A percentile compares a stretch with the other conserved stretches of the same genome.
phyloP scores from a whole-genome alignment of 2,329 filamentous ascomycete genomes.

The Arthroderma uncinatum region DNA sequence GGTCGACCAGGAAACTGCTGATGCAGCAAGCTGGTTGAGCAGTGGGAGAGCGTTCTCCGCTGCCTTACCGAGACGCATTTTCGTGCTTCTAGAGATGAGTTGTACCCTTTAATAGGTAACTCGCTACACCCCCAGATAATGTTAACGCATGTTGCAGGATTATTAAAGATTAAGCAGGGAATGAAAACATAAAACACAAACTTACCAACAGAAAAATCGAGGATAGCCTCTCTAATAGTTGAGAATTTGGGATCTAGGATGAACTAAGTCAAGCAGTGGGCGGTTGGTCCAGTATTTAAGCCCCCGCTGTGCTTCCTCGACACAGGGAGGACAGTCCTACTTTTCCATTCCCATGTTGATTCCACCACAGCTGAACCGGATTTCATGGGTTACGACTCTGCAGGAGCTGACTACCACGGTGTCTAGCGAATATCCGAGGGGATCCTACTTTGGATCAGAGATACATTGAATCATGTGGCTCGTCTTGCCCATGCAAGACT shows the following conservation, averaged over 20 bases:
- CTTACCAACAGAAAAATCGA: neutral
- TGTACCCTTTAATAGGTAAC: neutral
- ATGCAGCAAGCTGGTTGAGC: constrained; percentile 12
- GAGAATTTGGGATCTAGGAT: neutral
- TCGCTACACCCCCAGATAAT: neutral
- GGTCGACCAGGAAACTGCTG: constrained; percentile 14
- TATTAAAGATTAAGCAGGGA: no score
- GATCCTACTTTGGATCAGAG: neutral
- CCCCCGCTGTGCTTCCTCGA: constrained; percentile 1
- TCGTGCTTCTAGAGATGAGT: neutral
- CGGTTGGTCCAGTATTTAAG: neutral
- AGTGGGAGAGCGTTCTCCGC: constrained; percentile 11
- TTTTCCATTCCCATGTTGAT: neutral
- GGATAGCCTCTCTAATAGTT: no score
- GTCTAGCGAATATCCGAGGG: neutral
- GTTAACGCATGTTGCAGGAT: neutral
- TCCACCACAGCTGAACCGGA: neutral
- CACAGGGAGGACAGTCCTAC: neutral
- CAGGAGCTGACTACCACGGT: neutral
- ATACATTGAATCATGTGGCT: neutral
- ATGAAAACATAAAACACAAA: neutral
- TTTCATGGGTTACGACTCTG: neutral
- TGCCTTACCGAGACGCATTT: constrained; percentile 3
- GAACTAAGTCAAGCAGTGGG: neutral
- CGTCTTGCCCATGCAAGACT: neutral